These are phyloP conservation scores for Entoloma clypeatum DNA, from an alignment of 1,284 basidiomycete genomes.

Conservation along the genomic window DNA sequence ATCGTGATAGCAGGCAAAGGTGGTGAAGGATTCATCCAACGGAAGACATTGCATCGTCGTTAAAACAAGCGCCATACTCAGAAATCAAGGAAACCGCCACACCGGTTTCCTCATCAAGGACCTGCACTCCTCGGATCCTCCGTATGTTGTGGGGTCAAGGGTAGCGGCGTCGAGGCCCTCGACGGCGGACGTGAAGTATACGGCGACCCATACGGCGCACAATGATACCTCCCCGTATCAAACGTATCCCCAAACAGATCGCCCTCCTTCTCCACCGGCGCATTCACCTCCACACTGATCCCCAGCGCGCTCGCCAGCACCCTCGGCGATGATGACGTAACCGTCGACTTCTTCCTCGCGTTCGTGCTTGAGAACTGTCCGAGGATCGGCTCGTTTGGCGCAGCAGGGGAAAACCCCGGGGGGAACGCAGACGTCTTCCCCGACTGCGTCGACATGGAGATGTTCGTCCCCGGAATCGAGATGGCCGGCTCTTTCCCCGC, in stretches of 20 bases:
- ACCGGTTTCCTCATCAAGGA: slow-evolving; percentile 8
- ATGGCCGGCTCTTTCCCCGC: slow-evolving; percentile 44
- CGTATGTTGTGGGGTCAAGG: slow-evolving; percentile 15
- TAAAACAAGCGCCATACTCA: neutral
- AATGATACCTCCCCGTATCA: slow-evolving; percentile 54
- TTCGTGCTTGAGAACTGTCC: slow-evolving; percentile 53
- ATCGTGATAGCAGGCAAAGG: slow-evolving; percentile 14
- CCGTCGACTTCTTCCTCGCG: no score
- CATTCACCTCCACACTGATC: slow-evolving; percentile 16
- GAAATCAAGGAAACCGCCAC: neutral
- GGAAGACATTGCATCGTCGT: neutral
- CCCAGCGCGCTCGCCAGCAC: slow-evolving; percentile 27
- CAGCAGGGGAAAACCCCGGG: slow-evolving; percentile 49
- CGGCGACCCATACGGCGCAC: slow-evolving; percentile 64
- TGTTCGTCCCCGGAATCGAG: slow-evolving; percentile 33
- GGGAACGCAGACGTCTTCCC: slow-evolving; percentile 36
- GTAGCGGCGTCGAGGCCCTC: slow-evolving; percentile 24
- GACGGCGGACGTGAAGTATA: slow-evolving; percentile 60
- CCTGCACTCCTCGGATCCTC: slow-evolving; percentile 13
- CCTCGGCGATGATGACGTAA: slow-evolving; percentile 43
- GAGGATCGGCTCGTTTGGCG: slow-evolving; percentile 52
- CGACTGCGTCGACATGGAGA: slow-evolving; percentile 31
- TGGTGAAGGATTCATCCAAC: slow-evolving; percentile 10
- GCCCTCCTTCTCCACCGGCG: slow-evolving; percentile 17
- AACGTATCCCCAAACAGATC: slow-evolving; percentile 44